Conservation (phyloP, 306 rosid genomes). For the cucumber (Cucumis sativus) region DNA sequence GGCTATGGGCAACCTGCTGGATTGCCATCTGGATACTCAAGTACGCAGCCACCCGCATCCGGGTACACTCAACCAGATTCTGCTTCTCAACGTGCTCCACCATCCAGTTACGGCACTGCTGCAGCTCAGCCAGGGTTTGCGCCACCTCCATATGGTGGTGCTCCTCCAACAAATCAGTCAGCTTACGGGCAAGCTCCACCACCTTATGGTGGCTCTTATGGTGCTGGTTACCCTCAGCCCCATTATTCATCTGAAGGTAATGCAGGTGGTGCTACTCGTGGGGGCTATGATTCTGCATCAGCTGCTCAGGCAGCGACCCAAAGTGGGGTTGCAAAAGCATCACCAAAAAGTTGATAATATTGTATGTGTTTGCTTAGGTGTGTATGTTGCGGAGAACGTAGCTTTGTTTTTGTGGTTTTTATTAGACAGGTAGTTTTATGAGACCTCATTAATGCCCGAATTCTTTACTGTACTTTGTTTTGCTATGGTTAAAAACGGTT, state of each 20-base stretch:
- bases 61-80: conserved; percentile 75
- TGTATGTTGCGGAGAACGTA: neutral
- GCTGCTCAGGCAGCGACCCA: conserved; percentile 41
- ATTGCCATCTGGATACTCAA: conserved; percentile 44
- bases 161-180: conserved; percentile 42
- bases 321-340: conserved; percentile 57
- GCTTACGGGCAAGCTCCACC: conserved; percentile 77
- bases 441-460: conserved; percentile 2
- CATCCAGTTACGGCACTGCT: conserved; percentile 47
- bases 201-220: conserved; percentile 48
- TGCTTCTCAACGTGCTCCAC: conserved; percentile 46
- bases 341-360: conserved; percentile 54
- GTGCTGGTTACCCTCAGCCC: conserved; percentile 57
- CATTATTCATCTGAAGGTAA: conserved; percentile 57
- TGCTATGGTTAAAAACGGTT: neutral
- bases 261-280: conserved; percentile 30
- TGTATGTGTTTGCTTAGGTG: neutral
- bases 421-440: neutral
- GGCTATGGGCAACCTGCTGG: conserved; percentile 59
- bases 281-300: conserved; percentile 36
- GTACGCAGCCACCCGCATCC: conserved; percentile 59
- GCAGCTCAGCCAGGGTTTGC: conserved; percentile 64
- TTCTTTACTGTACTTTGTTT: neutral
- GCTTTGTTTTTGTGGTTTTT: conserved; percentile 5
- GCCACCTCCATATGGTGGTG: conserved; percentile 73